A percentile compares a stretch with the other conserved stretches of the same genome.
phyloP scores from a whole-genome alignment of 2,329 filamentous ascomycete genomes.

The Fusarium vanettenii region DNA sequence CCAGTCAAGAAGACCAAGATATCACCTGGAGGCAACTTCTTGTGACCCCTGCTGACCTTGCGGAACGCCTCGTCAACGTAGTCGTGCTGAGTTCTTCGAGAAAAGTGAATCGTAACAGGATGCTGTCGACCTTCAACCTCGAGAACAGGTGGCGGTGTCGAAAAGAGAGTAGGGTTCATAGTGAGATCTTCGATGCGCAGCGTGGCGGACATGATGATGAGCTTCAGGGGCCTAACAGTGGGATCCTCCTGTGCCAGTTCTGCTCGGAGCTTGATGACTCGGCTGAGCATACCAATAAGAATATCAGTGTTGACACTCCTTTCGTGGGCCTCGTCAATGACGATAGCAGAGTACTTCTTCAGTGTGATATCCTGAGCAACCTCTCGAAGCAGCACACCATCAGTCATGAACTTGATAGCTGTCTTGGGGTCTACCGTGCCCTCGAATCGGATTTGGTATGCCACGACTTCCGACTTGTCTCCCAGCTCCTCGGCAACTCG shows the following conservation, averaged over 20 bases:
- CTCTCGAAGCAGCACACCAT: slow-evolving; percentile 93
- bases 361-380: slow-evolving; percentile 90
- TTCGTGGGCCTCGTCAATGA: slow-evolving; percentile 98
- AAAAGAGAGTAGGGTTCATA: slow-evolving; percentile 83
- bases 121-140: slow-evolving; percentile 93
- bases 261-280: slow-evolving; percentile 86
- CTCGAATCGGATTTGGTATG: slow-evolving; percentile 96
- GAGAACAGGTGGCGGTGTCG: slow-evolving; percentile 81
- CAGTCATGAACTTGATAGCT: slow-evolving; percentile 98
- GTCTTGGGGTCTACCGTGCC: slow-evolving; percentile 83
- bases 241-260: slow-evolving; percentile 79
- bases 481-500: slow-evolving; percentile 90
- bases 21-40: slow-evolving; percentile 88
- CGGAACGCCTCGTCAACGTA: slow-evolving; percentile 91
- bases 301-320: slow-evolving; percentile 98
- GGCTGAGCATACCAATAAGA: slow-evolving; percentile 94
- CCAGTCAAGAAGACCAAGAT: slow-evolving; percentile 96
- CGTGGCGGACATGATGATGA: slow-evolving; percentile 98
- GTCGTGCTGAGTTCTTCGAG: slow-evolving; percentile 83
- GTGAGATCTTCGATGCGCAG: slow-evolving; percentile 91
- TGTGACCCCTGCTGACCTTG: slow-evolving; percentile 89
- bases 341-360: slow-evolving; percentile 89
- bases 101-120: slow-evolving; percentile 89
- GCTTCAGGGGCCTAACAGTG: slow-evolving; percentile 81
- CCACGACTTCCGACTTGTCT: slow-evolving; percentile 79